phyloP scores from a whole-genome alignment of 1,284 basidiomycete genomes.

The Papiliotrema laurentii region DNA sequence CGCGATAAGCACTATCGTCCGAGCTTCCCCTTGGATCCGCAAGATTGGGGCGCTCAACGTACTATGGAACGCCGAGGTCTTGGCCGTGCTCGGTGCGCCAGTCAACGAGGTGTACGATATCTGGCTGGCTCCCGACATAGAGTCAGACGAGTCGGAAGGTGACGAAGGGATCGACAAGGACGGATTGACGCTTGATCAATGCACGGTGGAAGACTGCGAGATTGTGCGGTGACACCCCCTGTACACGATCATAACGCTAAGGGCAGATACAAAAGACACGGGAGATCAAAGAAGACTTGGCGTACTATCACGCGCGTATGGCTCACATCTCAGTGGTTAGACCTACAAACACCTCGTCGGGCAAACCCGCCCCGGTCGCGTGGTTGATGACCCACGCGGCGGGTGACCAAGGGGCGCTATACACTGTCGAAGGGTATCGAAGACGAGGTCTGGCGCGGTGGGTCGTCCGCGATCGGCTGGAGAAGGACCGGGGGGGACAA shows the following conservation, averaged over 20 bases:
- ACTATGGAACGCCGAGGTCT: conserved; percentile 8
- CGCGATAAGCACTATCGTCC: conserved; percentile 1
- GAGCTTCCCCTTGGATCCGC: neutral
- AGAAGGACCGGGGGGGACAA: neutral
- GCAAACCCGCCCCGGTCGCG: conserved; percentile 9
- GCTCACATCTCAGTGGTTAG: conserved; percentile 14
- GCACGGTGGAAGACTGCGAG: conserved; percentile 11
- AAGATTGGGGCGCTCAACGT: conserved; percentile 10
- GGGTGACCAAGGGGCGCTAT: conserved; percentile 23
- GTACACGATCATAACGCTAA: neutral
- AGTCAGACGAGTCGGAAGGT: neutral
- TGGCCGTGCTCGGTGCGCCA: neutral
- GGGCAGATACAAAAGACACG: conserved; percentile 8
- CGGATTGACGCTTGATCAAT: conserved; percentile 7
- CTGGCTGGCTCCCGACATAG: conserved; percentile 5
- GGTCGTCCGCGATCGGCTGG: conserved; percentile 15
- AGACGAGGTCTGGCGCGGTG: conserved; percentile 21
- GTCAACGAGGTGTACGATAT: neutral
- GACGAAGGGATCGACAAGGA: neutral
- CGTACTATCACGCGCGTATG: conserved; percentile 16
- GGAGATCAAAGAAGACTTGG: conserved; percentile 3
- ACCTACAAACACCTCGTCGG: neutral
- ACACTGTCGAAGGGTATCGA: conserved; percentile 16
- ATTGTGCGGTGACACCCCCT: neutral
- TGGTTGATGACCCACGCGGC: conserved; percentile 26